Evolutionary conservation across 2,329 filamentous ascomycete species (phyloP).

Genomic region (Colletotrichum plurivorum): DNA sequence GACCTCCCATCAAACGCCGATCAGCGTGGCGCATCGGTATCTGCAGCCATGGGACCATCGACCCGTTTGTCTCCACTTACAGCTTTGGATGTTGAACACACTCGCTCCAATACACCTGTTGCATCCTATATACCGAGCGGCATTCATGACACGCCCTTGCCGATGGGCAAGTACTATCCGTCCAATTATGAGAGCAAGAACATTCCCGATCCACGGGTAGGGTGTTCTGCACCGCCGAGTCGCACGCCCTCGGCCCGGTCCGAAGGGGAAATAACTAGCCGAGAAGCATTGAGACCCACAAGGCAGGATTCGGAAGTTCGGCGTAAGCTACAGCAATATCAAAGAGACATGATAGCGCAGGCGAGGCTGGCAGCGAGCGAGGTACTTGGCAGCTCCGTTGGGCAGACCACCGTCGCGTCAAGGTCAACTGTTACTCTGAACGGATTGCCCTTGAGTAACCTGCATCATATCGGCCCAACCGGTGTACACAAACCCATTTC

Average conservation of each 20-base stretch:
- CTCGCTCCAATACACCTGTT: slow-evolving; percentile 58
- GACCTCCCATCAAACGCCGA: slow-evolving; percentile 42
- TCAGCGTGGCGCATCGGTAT: slow-evolving; percentile 1
- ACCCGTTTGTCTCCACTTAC: slow-evolving; percentile 23
- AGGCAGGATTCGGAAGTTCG: slow-evolving; percentile 63
- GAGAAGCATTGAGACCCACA: slow-evolving; percentile 44
- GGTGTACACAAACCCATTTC: slow-evolving; percentile 63
- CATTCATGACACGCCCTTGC: slow-evolving; percentile 61
- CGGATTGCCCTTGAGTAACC: slow-evolving; percentile 53
- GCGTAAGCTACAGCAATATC: slow-evolving; percentile 69
- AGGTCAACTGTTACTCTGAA: slow-evolving; percentile 51
- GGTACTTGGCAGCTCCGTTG: slow-evolving; percentile 46
- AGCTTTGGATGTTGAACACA: slow-evolving; percentile 45
- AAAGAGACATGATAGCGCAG: slow-evolving; percentile 73
- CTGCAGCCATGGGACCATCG: slow-evolving; percentile 40
- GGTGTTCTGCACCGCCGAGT: slow-evolving; percentile 12
- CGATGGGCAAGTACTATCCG: slow-evolving; percentile 75
- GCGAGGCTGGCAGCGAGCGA: slow-evolving; percentile 61
- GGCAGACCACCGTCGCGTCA: slow-evolving; percentile 44
- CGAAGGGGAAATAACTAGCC: slow-evolving; percentile 45
- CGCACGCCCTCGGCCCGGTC: slow-evolving; percentile 35
- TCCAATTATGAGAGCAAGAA: slow-evolving; percentile 69
- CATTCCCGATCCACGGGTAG: slow-evolving; percentile 40
- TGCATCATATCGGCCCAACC: slow-evolving; percentile 53
- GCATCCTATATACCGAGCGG: slow-evolving; percentile 67